Conservation (phyloP, 2,329 filamentous ascomycete genomes). For the Stachybotrys echinatus region DNA sequence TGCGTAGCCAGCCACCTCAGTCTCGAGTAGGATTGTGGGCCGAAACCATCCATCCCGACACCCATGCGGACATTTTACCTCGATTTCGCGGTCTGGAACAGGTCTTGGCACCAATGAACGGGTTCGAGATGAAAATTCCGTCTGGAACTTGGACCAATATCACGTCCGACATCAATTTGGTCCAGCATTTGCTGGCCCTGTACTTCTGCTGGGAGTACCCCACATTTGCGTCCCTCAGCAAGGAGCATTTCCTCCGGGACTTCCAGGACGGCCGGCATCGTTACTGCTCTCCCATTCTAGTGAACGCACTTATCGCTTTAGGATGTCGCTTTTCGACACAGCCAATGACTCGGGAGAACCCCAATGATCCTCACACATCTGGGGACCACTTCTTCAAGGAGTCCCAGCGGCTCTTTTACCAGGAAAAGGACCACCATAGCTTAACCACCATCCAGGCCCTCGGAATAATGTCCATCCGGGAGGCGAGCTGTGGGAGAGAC, state of each 20-base stretch:
- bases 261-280: constrained; percentile 55
- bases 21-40: constrained; percentile 47
- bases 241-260: constrained; percentile 64
- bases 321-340: constrained; percentile 66
- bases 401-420: constrained; percentile 53
- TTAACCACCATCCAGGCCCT: constrained; percentile 71
- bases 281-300: constrained; percentile 62
- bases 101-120: constrained; percentile 39
- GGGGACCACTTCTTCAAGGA: constrained; percentile 74
- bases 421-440: constrained; percentile 52
- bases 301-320: constrained; percentile 60
- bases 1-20: constrained; percentile 28
- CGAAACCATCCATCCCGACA: constrained; percentile 33
- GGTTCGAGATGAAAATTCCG: constrained; percentile 36
- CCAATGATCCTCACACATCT: constrained; percentile 56
- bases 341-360: constrained; percentile 56
- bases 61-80: constrained; percentile 21
- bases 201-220: constrained; percentile 77
- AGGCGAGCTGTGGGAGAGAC: constrained; percentile 67
- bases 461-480: constrained; percentile 69
- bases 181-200: constrained; percentile 58
- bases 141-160: constrained; percentile 54
- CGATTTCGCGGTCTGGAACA: constrained; percentile 39
- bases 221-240: constrained; percentile 67
- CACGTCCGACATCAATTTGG: constrained; percentile 50